Conservation (phyloP, 202 grass and related monocot species). For the Schoenoplectus tabernaemontani region DNA sequence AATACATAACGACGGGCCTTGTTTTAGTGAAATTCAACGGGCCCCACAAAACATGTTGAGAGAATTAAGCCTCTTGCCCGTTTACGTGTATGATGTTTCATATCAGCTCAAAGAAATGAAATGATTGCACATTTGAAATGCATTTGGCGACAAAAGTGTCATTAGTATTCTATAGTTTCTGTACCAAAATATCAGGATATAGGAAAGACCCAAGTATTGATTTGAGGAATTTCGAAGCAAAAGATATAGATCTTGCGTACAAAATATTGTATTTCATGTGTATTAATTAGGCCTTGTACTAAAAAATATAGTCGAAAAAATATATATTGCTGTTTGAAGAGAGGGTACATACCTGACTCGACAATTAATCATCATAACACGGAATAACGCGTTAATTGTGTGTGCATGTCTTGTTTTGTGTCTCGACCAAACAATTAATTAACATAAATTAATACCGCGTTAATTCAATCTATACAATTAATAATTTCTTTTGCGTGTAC, state of each 20-base stretch:
- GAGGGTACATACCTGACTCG: background rate
- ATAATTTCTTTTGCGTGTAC: too few species aligned
- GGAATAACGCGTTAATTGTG: background rate
- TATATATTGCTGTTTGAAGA: background rate
- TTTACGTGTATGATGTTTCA: background rate
- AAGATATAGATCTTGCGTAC: background rate
- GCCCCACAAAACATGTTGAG: conserved; percentile 2
- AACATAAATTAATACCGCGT: too few species aligned
- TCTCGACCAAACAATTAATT: too few species aligned
- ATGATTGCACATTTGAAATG: background rate
- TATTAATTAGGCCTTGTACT: background rate
- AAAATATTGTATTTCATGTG: background rate
- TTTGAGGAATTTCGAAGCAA: background rate
- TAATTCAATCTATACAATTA: too few species aligned
- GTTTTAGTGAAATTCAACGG: background rate
- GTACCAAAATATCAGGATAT: background rate
- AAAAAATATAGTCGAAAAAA: background rate
- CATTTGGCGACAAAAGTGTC: background rate
- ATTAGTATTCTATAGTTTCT: background rate
- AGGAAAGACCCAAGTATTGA: background rate
- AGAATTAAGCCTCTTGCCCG: background rate
- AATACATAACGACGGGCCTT: background rate
- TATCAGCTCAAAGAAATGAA: background rate
- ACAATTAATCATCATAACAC: background rate
- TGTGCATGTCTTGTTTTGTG: background rate